Percentiles rank a stretch among this genome's conserved stretches.
These are phyloP conservation scores for Monosporozyma yasuniensis DNA, from an alignment of 805 yeast genomes.

Conservation along the genomic window DNA sequence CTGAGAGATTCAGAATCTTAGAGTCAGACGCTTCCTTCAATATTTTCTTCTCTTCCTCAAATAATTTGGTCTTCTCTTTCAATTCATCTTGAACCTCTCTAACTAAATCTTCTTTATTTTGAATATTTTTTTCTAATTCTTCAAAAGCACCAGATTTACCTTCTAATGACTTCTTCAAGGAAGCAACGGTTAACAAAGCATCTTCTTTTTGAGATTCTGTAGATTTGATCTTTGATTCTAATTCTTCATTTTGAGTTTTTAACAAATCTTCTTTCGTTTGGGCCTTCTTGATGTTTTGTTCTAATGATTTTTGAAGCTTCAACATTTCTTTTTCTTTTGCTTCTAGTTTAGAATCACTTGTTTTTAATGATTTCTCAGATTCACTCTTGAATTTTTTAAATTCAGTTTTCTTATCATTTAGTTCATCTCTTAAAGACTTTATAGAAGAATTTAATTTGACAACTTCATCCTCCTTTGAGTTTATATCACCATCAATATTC, in stretches of 20 bases:
- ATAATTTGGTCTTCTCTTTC: conserved; percentile 33
- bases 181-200: not conserved
- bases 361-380: not conserved
- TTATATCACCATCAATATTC: not conserved
- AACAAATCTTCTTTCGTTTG: not conserved
- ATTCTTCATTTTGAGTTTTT: not conserved
- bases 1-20: conserved; percentile 38
- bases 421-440: not conserved
- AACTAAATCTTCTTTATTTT: not conserved
- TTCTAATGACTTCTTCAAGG: not conserved
- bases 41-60: conserved; percentile 43
- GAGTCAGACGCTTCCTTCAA: conserved; percentile 43
- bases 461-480: not conserved
- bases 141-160: not conserved
- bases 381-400: not conserved
- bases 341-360: not conserved
- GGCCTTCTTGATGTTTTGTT: not conserved
- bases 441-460: not conserved
- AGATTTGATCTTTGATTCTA: not conserved
- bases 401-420: not conserved
- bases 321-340: not conserved
- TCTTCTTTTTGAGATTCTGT: not conserved
- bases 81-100: conserved; percentile 23
- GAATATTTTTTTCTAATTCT: not conserved
- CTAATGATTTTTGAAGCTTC: not conserved